Conservation (phyloP, 345 rosid genomes). For the Carallia brachiata region DNA sequence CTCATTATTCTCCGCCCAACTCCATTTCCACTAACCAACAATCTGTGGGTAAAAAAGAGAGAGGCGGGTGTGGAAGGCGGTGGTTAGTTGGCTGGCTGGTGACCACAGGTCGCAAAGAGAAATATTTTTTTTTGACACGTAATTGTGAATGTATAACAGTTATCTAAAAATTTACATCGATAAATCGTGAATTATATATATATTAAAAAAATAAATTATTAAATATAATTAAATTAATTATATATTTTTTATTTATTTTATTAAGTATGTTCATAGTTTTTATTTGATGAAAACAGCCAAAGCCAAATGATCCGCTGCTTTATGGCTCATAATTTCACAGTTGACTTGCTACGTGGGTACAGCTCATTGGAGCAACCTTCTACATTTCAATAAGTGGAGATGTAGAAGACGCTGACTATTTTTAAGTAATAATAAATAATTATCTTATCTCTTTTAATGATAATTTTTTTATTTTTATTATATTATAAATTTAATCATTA, state of each 20-base stretch:
- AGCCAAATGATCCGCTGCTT: neutral
- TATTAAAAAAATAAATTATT: too few relatives aligned
- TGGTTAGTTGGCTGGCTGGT: conserved; percentile 15
- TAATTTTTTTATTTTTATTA: too few relatives aligned
- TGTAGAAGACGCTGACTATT: too few relatives aligned
- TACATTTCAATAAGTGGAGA: neutral
- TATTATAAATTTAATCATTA: too few relatives aligned
- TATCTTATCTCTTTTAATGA: too few relatives aligned
- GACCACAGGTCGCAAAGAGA: neutral
- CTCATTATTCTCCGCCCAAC: conserved; percentile 4
- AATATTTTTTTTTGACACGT: too few relatives aligned
- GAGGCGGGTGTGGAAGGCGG: conserved; percentile 10
- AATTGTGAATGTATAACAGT: too few relatives aligned
- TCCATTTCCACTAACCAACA: conserved; percentile 13
- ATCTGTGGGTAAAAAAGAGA: neutral
- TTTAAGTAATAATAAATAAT: too few relatives aligned
- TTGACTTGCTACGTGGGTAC: conserved; percentile 14
- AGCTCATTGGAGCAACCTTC: neutral
- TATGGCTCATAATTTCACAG: neutral
- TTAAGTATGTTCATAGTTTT: neutral
- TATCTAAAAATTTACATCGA: too few relatives aligned
- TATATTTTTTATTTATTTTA: too few relatives aligned
- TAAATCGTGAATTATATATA: too few relatives aligned
- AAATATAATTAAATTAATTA: too few relatives aligned
- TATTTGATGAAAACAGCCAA: neutral